These are phyloP conservation scores for Eugenia klotzschiana DNA, from an alignment of 441 rosid species.

Conservation along the genomic window DNA sequence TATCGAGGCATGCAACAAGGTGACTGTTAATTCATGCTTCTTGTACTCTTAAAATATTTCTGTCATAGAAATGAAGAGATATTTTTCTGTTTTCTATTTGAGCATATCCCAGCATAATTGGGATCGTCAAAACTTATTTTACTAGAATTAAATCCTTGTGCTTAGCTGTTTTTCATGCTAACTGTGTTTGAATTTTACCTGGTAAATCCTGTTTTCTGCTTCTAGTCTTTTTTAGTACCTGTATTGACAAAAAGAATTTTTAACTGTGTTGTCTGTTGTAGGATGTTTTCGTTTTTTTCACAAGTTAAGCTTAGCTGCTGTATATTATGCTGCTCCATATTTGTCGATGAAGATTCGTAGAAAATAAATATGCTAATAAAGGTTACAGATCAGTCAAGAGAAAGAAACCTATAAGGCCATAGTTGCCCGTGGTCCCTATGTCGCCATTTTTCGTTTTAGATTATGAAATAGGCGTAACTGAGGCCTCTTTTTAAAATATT, in stretches of 20 bases:
- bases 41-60: background rate
- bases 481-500: background rate
- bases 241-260: background rate
- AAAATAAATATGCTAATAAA: background rate
- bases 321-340: background rate
- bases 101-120: background rate
- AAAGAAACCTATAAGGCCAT: background rate
- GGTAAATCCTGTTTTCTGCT: background rate
- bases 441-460: background rate
- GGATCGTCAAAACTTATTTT: background rate
- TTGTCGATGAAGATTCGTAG: background rate
- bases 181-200: background rate
- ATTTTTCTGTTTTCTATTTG: background rate
- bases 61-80: background rate
- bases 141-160: background rate
- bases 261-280: background rate
- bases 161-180: background rate
- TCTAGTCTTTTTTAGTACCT: background rate
- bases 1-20: slow-evolving; percentile 84
- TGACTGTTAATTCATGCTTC: background rate
- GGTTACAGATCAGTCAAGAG: background rate
- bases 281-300: background rate
- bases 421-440: background rate
- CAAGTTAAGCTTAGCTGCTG: background rate
- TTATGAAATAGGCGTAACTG: background rate